Evolutionary conservation across 2,329 filamentous ascomycete genomes (phyloP), one percentile per base, ranked within the genome.

Genomic region (Colletotrichum caudatum): DNA sequence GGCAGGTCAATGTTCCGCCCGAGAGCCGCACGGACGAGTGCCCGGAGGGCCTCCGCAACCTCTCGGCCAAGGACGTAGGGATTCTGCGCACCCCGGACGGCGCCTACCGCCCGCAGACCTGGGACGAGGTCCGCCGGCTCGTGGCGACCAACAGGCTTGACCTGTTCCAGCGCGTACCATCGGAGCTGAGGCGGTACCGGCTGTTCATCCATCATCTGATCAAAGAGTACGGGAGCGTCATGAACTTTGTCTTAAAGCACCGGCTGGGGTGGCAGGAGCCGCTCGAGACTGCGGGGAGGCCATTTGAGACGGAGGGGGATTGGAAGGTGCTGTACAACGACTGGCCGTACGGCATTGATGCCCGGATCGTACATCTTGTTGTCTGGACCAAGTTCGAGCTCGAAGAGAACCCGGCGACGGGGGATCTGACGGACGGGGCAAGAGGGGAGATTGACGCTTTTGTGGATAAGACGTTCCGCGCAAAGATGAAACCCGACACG

Each of bases 331-430:
- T 97, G 51, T 89, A 88, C 82, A 98, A 98, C 78, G 95, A 98
- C 85, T 98, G 94, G 93, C 95, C 95, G 0, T 98, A 98, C 78
- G 94, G 94, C 0, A 86, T 98, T 64, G 94, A 96, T 76, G 78
- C 84, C 58, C 86, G 88, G 63, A 95, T 97, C 74, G 88, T 93
- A 20, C 95, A 98, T 79, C 84, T 98, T 3, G 93, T 97, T 6
- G 90, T 97, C 16, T 98, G 95, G 95, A 96, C 93, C 59, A 97
- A 97, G 81, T 97, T 97, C 77, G 86, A 88, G 59, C 84, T 98
- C 33, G 86, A 90, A 64, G 92, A 94, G 69, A 91, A 96, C 76
- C 80, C 82, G 5, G 77, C 69, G 83, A 88, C 90, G 0, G 91
- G 89, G 18, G 90, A 94, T 74, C 82, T 97, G 78, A 94, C 92